Evolutionary conservation across 306 rosid genomes (phyloP).

Genomic region (Citrullus amarus): DNA sequence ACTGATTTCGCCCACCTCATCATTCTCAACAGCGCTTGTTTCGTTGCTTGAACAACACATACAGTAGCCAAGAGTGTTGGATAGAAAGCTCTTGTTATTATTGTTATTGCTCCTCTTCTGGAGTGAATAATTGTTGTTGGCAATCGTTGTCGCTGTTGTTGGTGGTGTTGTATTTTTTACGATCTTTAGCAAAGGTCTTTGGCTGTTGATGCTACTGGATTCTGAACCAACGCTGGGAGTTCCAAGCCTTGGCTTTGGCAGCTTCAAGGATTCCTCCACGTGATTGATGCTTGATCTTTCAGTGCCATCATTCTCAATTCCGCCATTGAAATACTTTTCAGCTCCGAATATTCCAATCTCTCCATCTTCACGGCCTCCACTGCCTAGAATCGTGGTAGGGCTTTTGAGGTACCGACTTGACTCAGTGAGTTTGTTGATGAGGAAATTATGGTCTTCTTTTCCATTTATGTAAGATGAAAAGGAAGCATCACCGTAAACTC

Average conservation of each 20-base stretch:
- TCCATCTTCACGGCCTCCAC: constrained; percentile 34
- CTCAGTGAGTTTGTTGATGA: background rate
- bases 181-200: constrained; percentile 25
- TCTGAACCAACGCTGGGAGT: constrained; percentile 73
- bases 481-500: background rate
- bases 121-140: background rate
- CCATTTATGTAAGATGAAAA: background rate
- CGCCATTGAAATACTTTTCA: constrained; percentile 81
- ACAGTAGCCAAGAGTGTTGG: constrained; percentile 25
- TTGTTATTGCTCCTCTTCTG: background rate
- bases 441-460: background rate
- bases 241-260: constrained; percentile 16
- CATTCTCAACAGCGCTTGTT: constrained; percentile 33
- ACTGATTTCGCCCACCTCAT: constrained; percentile 45
- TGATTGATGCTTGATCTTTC: background rate
- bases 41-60: constrained; percentile 50
- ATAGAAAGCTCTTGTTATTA: constrained; percentile 8
- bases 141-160: background rate
- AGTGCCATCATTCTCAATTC: constrained; percentile 10
- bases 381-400: background rate
- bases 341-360: constrained; percentile 87
- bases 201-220: constrained; percentile 69
- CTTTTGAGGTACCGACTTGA: background rate
- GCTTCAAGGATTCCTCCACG: constrained; percentile 5
- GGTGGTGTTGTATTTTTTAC: background rate